phyloP scores from a whole-genome alignment of 257 asterid species.

The Coffea canephora region DNA sequence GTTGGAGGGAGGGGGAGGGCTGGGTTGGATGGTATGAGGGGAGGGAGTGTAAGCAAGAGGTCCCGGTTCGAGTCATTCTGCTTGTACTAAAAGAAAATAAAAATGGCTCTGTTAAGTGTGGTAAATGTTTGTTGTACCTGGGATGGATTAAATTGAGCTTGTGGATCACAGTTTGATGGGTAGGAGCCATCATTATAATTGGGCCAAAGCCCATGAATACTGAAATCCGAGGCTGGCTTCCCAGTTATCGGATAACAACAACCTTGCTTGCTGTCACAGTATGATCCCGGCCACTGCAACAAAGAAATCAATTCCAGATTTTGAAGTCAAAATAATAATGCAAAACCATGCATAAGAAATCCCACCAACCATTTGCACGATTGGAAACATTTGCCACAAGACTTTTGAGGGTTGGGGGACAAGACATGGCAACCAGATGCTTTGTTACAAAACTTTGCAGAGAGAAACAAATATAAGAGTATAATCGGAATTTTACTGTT shows the following conservation, averaged over 20 bases:
- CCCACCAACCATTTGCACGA: neutral
- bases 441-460: neutral
- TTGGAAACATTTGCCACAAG: neutral
- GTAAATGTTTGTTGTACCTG: constrained; percentile 18
- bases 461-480: too few relatives aligned
- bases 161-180: constrained; percentile 45
- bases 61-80: too few relatives aligned
- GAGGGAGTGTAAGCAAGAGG: too few relatives aligned
- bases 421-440: neutral
- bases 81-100: too few relatives aligned
- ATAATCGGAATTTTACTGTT: too few relatives aligned
- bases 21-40: too few relatives aligned
- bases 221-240: constrained; percentile 45
- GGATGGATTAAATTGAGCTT: constrained; percentile 22
- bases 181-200: constrained; percentile 43
- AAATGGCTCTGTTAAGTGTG: too few relatives aligned
- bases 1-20: too few relatives aligned
- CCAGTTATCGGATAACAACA: constrained; percentile 59
- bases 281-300: constrained; percentile 51
- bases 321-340: neutral
- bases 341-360: neutral
- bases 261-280: constrained; percentile 38
- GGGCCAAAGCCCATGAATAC: constrained; percentile 66
- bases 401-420: neutral
- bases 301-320: neutral